A percentile compares a stretch with the other conserved stretches of the same genome.
Evolutionary conservation across 2,329 filamentous ascomycete genomes (phyloP).

Genomic region (Cryphonectria japonica): DNA sequence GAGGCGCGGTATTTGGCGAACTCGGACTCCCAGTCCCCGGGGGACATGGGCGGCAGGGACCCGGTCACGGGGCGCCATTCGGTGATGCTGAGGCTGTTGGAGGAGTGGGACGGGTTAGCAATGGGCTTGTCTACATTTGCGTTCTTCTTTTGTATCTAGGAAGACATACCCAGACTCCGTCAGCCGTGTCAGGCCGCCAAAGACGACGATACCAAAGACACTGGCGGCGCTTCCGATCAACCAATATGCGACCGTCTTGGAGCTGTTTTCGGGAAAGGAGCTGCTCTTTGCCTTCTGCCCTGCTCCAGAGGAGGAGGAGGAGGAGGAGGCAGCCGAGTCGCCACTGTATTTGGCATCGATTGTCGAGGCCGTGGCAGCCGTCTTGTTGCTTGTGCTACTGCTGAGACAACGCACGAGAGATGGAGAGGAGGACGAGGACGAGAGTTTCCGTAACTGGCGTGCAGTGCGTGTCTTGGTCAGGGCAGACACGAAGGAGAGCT

Average conservation of each 20-base stretch:
- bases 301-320: background rate
- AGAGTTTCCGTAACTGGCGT: background rate
- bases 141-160: too few relatives aligned
- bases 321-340: background rate
- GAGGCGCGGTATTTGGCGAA: slow-evolving; percentile 91
- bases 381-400: slow-evolving; percentile 25
- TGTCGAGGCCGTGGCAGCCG: slow-evolving; percentile 12
- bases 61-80: slow-evolving; percentile 98
- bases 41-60: slow-evolving; percentile 78
- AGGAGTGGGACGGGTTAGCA: background rate
- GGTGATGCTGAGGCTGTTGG: slow-evolving; percentile 83
- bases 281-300: slow-evolving; percentile 34
- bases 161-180: slow-evolving; percentile 86
- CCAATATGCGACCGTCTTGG: slow-evolving; percentile 87
- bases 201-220: slow-evolving; percentile 96
- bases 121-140: background rate
- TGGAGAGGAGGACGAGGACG: slow-evolving; percentile 9
- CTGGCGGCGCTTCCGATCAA: slow-evolving; percentile 87
- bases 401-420: slow-evolving; percentile 19
- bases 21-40: slow-evolving; percentile 86
- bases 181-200: slow-evolving; percentile 88
- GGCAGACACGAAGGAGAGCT: slow-evolving; percentile 15
- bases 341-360: background rate
- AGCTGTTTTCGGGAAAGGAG: slow-evolving; percentile 63
- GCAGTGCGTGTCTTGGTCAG: slow-evolving; percentile 7